phyloP scores from a whole-genome alignment of 192 early-diverging fungal species.

The Podila epicladia region DNA sequence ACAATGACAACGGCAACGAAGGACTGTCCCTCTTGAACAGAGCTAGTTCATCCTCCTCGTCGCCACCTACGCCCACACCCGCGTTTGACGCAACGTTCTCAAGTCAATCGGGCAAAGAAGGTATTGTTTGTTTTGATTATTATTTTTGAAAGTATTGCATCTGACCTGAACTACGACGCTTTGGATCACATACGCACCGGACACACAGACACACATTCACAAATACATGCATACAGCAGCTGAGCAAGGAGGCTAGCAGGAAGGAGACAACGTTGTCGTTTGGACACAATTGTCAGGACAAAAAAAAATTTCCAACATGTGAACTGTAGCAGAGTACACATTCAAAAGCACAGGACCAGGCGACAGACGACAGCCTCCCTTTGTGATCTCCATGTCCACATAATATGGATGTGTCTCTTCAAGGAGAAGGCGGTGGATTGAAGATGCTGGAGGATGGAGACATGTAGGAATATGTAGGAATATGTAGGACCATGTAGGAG shows the following conservation, averaged over 20 bases:
- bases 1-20: background rate
- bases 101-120: background rate
- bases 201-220: background rate
- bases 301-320: too few species aligned
- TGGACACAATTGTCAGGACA: too few species aligned
- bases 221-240: background rate
- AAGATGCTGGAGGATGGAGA: too few species aligned
- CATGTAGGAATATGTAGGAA: too few species aligned
- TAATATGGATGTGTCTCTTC: too few species aligned
- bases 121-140: background rate
- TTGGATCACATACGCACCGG: background rate
- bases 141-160: background rate
- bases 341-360: too few species aligned
- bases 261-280: background rate
- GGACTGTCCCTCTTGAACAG: background rate
- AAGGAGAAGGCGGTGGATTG: too few species aligned
- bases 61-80: slow-evolving; percentile 25
- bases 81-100: background rate
- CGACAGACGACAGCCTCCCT: too few species aligned
- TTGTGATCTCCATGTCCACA: too few species aligned
- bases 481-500: too few species aligned
- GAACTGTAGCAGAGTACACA: too few species aligned
- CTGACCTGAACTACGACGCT: background rate
- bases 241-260: background rate
- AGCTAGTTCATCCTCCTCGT: background rate